Percentiles rank a stretch among this genome's conserved stretches.
These are phyloP conservation scores for Coemansia sp. DNA, from an alignment of 192 early-diverging fungal genomes.

Conservation along the genomic window DNA sequence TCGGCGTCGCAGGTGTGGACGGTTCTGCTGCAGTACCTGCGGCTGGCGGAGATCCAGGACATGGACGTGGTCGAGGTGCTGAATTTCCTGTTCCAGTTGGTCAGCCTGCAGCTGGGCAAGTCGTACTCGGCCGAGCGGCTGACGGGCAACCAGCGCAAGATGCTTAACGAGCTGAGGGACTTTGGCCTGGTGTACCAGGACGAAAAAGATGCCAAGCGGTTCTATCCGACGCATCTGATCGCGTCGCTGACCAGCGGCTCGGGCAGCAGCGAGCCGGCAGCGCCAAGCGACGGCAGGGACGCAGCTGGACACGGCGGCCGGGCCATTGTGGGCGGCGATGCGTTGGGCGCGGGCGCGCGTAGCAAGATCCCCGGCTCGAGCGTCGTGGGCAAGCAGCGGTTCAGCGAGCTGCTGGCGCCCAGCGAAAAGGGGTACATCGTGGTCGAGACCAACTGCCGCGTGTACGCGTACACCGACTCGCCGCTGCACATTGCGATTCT, in stretches of 20 bases:
- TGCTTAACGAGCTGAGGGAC: conserved; percentile 84
- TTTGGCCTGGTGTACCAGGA: conserved; percentile 89
- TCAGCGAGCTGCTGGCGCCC: conserved; percentile 25
- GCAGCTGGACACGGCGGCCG: too few species aligned
- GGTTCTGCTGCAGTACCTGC: conserved; percentile 88
- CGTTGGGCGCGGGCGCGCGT: not conserved
- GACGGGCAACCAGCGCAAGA: conserved; percentile 75
- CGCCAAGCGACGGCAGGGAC: too few species aligned
- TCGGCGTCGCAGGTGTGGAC: conserved; percentile 95
- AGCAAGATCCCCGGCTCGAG: not conserved
- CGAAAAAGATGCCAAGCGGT: conserved; percentile 66
- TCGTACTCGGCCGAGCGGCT: conserved; percentile 84
- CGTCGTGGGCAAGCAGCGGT: not conserved
- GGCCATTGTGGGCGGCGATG: too few species aligned
- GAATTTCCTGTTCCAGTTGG: conserved; percentile 91
- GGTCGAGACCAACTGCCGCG: conserved; percentile 89
- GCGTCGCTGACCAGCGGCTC: conserved; percentile 73
- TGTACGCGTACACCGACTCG: conserved; percentile 96
- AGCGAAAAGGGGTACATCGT: conserved; percentile 80
- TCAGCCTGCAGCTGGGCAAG: conserved; percentile 83
- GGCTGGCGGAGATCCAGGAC: conserved; percentile 64
- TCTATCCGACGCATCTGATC: conserved; percentile 90
- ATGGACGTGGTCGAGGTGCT: conserved; percentile 95
- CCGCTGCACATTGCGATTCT: conserved; percentile 92
- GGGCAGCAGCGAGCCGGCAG: conserved; percentile 15